phyloP scores from a whole-genome alignment of 1,284 basidiomycete genomes.

The Microbotryum scabiosae region DNA sequence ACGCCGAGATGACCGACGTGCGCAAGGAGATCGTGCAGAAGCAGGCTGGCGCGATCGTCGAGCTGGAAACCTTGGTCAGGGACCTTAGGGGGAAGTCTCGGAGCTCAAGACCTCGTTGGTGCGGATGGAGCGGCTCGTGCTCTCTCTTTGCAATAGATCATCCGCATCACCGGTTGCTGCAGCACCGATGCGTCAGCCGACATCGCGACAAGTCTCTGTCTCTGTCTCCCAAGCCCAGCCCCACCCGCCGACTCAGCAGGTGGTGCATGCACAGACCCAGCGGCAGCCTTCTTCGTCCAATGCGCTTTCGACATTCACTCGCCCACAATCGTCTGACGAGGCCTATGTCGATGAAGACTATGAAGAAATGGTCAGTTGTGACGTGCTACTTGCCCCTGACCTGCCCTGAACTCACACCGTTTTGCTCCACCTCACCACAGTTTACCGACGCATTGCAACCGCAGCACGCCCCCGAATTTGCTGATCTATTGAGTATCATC shows the following conservation, averaged over 20 bases:
- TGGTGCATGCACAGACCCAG: neutral
- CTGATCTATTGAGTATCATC: constrained; percentile 13
- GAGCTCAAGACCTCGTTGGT: constrained; percentile 18
- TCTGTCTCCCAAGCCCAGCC: neutral
- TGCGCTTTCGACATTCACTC: neutral
- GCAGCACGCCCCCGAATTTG: constrained; percentile 16
- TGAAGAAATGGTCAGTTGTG: constrained; percentile 9
- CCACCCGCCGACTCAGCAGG: neutral
- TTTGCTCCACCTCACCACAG: neutral
- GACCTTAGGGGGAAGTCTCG: constrained; percentile 15
- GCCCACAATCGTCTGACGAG: neutral
- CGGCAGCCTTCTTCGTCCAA: neutral
- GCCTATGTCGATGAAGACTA: constrained; percentile 1
- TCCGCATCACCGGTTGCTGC: neutral
- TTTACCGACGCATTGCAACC: constrained; percentile 23
- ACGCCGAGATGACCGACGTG: constrained; percentile 49
- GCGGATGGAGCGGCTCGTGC: constrained; percentile 17
- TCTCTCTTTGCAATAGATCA: neutral
- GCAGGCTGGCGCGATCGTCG: constrained; percentile 24
- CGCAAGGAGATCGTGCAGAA: constrained; percentile 30
- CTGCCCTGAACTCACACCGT: neutral
- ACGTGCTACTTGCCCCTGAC: neutral
- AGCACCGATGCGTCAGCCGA: neutral
- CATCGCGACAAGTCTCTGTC: neutral
- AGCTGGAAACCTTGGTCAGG: constrained; percentile 23